Conservation (phyloP, 2,329 filamentous ascomycete species). For the Stemphylium vesicarium region DNA sequence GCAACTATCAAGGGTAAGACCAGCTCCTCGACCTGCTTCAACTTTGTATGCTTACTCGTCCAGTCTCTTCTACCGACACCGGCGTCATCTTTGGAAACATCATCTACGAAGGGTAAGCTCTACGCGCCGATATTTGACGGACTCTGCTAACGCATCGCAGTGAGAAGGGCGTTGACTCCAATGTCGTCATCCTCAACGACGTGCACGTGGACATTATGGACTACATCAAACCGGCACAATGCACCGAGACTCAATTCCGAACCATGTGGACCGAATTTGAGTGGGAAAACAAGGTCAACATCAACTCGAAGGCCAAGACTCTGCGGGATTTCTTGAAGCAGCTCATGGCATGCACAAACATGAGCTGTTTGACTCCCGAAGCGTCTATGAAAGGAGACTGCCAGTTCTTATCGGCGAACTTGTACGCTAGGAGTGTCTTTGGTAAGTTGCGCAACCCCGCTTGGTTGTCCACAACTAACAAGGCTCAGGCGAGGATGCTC, state of each 20-base stretch:
- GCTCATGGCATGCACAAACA: constrained; percentile 97
- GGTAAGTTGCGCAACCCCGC: constrained; percentile 68
- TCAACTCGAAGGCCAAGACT: constrained; percentile 94
- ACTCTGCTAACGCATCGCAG: constrained; percentile 70
- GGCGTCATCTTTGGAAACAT: constrained; percentile 99
- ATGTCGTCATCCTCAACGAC: constrained; percentile 97
- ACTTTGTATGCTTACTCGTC: constrained; percentile 11
- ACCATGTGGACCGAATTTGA: constrained; percentile 99
- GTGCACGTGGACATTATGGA: constrained; percentile 99
- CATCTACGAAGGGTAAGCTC: constrained; percentile 80
- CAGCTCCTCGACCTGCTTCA: not conserved
- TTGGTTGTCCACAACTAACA: constrained; percentile 7
- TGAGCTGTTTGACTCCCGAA: constrained; percentile 96
- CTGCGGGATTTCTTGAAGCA: constrained; percentile 91
- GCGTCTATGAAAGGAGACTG: constrained; percentile 97
- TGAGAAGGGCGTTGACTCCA: constrained; percentile 67
- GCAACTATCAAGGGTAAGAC: constrained; percentile 94
- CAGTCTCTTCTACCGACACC: constrained; percentile 93
- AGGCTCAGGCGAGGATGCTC: constrained; percentile 85
- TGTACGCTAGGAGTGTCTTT: constrained; percentile 96
- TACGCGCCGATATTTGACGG: not conserved
- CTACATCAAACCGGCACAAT: constrained; percentile 96
- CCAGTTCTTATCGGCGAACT: constrained; percentile 94
- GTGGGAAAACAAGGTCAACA: constrained; percentile 99
- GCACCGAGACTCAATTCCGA: constrained; percentile 96